Percentiles rank a stretch among this genome's conserved stretches.
These are phyloP conservation scores for Epichloe hybrida DNA, from an alignment of 2,329 filamentous ascomycete species.

Conservation along the genomic window DNA sequence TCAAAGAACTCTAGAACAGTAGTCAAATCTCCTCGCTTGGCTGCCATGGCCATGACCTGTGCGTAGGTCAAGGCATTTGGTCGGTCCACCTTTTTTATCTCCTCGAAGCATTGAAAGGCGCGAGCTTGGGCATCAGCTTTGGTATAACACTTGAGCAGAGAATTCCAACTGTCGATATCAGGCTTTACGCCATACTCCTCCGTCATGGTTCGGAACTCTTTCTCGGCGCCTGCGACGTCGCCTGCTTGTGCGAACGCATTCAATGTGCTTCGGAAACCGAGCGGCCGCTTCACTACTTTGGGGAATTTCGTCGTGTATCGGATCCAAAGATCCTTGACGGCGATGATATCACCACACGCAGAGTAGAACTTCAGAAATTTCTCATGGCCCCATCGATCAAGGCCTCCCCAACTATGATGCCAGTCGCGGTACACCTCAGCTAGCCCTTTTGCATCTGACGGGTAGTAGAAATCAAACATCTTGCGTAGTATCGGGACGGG, in stretches of 20 bases:
- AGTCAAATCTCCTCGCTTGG: conserved; percentile 58
- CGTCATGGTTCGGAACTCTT: conserved; percentile 49
- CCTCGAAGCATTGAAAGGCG: conserved; percentile 49
- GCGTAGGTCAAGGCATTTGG: conserved; percentile 55
- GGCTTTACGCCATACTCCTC: conserved; percentile 42
- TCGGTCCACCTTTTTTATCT: conserved; percentile 33
- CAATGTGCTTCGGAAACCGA: conserved; percentile 44
- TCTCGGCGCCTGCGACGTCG: conserved; percentile 44
- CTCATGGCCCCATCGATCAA: conserved; percentile 32
- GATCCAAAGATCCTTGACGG: conserved; percentile 31
- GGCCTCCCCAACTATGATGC: conserved; percentile 24
- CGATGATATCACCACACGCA: conserved; percentile 29
- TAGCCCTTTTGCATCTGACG: conserved; percentile 26
- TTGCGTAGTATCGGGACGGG: conserved; percentile 25
- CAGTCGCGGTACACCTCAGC: conserved; percentile 37
- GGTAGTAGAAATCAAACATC: conserved; percentile 30
- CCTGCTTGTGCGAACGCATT: conserved; percentile 58
- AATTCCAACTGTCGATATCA: conserved; percentile 57
- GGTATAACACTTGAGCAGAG: conserved; percentile 57
- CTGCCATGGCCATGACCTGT: conserved; percentile 60
- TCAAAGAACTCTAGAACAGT: conserved; percentile 52
- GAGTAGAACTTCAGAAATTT: conserved; percentile 38
- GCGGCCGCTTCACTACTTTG: conserved; percentile 18
- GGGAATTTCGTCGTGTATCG: conserved; percentile 27
- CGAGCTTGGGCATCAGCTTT: conserved; percentile 53